phyloP scores from a whole-genome alignment of 1,284 basidiomycete species.

The Veloporphyrellus conicus region DNA sequence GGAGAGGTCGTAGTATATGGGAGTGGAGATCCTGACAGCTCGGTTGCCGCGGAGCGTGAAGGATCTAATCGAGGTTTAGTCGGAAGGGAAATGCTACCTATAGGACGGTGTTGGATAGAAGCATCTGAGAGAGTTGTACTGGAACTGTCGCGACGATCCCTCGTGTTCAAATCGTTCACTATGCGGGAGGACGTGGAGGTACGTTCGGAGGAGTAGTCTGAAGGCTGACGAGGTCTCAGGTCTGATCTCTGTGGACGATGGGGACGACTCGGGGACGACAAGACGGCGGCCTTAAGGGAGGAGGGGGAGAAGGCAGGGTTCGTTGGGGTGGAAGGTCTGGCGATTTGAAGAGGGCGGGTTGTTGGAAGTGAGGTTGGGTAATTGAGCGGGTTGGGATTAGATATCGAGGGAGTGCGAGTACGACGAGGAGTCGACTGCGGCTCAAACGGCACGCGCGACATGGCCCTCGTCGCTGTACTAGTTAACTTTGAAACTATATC shows the following conservation, averaged over 20 bases:
- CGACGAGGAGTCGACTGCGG: slow-evolving; percentile 19
- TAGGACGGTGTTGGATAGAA: slow-evolving; percentile 29
- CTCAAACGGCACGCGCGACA: slow-evolving; percentile 24
- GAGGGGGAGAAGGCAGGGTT: slow-evolving; percentile 32
- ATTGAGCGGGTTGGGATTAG: slow-evolving; percentile 24
- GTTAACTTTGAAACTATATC: slow-evolving; percentile 5
- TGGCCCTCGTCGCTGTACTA: slow-evolving; percentile 12
- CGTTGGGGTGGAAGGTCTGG: slow-evolving; percentile 43
- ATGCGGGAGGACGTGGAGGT: slow-evolving; percentile 35
- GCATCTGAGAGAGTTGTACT: slow-evolving; percentile 43
- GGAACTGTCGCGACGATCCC: slow-evolving; percentile 33
- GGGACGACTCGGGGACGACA: slow-evolving; percentile 44
- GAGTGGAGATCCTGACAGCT: slow-evolving; percentile 24
- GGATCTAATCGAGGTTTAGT: slow-evolving; percentile 32
- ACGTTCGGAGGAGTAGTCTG: slow-evolving; percentile 45
- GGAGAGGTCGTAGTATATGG: slow-evolving; percentile 42
- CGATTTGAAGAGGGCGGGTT: slow-evolving; percentile 30
- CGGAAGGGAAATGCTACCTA: slow-evolving; percentile 30
- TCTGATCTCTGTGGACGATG: slow-evolving; percentile 57
- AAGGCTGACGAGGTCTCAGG: slow-evolving; percentile 41
- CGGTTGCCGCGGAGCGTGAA: slow-evolving; percentile 35
- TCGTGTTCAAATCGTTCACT: slow-evolving; percentile 30
- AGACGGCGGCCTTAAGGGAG: slow-evolving; percentile 35
- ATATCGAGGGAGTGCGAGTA: slow-evolving; percentile 27
- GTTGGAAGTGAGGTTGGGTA: slow-evolving; percentile 22